Evolutionary conservation across 1,284 basidiomycete species (phyloP), one percentile per base, ranked within the genome.

Genomic region (Moniliella sp.): DNA sequence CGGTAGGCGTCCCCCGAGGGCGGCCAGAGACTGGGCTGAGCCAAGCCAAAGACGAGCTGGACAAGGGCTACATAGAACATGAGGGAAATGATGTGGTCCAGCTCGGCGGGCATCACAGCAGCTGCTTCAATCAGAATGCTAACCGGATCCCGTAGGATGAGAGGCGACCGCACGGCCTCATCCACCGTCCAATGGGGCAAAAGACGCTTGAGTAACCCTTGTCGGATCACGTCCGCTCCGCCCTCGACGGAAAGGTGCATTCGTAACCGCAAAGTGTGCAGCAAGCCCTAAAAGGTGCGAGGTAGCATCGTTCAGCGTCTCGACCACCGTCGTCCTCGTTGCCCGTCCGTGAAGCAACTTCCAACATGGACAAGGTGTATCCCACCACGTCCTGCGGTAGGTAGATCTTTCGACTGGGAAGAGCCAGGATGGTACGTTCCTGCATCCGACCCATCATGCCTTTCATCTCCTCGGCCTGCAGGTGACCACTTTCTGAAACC

Each of bases 51-150:
- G 14, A 59, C 42, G 18, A 45, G 43, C 36, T 56, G 56, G 7
- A 59, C 45, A 4, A 59, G 45, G 21, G 42, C 43, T 15, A 46
- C 45, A 39, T 59, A 59, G 48, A 50, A 59, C 48, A 59, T 48
- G 3, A 59, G 42, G 12, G 48, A 42, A n/a, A 53, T 54, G 35
- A 52, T 43, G 39, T 57, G 56, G 18, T 33, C 34, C 18, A 59
- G 31, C 14, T 41, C 34, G 18, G 51, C 44, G 1, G 56, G 56
- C 11, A 43, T 40, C 3, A 57, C 33, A 8, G 48, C 42, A 11
- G 56, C 53, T 7, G 54, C 44, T 33, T 59, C 56, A 13, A 59
- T 37, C 9, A 59, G 35, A 27, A 59, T 48, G 12, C 48, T 51
- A 17, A 59, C 39, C n/a, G 52, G 45, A 15, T 53, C 43, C 23